Percentiles rank a stretch among this genome's conserved stretches.
Conservation (phyloP, 768 basidiomycete species). For the Russula foetens region DNA sequence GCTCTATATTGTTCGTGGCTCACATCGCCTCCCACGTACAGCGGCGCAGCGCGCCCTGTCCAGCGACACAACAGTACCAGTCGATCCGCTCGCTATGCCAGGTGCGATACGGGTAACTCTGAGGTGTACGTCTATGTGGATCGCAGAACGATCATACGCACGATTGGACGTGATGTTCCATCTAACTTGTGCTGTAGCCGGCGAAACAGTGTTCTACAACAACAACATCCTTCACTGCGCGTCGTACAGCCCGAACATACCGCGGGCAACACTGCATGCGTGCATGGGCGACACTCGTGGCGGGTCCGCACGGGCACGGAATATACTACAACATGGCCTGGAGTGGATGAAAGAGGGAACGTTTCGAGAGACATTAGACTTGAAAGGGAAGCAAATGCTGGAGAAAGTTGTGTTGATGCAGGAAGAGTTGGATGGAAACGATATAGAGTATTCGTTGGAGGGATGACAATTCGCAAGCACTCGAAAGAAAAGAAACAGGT, state of each 20-base stretch:
- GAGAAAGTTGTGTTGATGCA: too few relatives aligned
- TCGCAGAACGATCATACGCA: background rate
- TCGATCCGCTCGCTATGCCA: constrained; percentile 63
- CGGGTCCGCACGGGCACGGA: constrained; percentile 57
- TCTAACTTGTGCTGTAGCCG: constrained; percentile 33
- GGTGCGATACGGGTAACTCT: constrained; percentile 49
- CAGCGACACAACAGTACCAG: too few relatives aligned
- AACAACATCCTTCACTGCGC: constrained; percentile 77
- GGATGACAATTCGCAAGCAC: constrained; percentile 15
- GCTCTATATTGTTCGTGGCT: constrained; percentile 62
- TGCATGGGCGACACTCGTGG: too few relatives aligned
- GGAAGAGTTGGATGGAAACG: constrained; percentile 32
- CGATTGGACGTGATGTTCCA: background rate
- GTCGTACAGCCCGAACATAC: constrained; percentile 41
- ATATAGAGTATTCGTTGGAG: constrained; percentile 47
- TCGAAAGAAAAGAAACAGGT: background rate
- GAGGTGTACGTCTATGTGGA: constrained; percentile 36
- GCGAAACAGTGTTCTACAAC: constrained; percentile 75
- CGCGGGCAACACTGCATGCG: constrained; percentile 63
- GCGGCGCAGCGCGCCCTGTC: constrained; percentile 53
- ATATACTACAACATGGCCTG: constrained; percentile 69
- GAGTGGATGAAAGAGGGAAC: constrained; percentile 53
- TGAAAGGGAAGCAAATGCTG: too few relatives aligned
- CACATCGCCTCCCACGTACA: constrained; percentile 52
- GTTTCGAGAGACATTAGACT: constrained; percentile 42